Evolutionary conservation across 1,139 yeast genomes (phyloP).

Genomic region (Geotrichum siamense): DNA sequence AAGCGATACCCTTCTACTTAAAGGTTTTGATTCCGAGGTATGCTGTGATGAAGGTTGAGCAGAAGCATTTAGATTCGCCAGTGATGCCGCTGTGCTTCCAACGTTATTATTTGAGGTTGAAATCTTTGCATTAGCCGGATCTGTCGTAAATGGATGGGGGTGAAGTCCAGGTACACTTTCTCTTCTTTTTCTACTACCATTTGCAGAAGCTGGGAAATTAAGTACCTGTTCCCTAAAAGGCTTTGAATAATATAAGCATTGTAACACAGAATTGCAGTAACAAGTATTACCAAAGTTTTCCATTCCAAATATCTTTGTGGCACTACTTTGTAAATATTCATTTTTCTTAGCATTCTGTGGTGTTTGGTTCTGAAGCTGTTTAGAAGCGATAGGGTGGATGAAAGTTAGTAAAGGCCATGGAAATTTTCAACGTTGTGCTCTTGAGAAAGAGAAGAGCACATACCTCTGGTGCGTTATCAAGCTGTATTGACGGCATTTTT

Average conservation of each 20-base stretch:
- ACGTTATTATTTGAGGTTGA: constrained; percentile 22
- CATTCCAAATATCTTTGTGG: constrained; percentile 70
- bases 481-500: too few relatives aligned
- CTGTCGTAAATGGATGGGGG: constrained; percentile 35
- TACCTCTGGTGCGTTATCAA: too few relatives aligned
- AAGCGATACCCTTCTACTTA: constrained; percentile 22
- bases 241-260: constrained; percentile 71
- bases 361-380: too few relatives aligned
- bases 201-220: constrained; percentile 36
- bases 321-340: constrained; percentile 24
- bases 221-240: constrained; percentile 58
- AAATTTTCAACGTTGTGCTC: too few relatives aligned
- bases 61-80: neutral
- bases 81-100: constrained; percentile 8
- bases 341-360: too few relatives aligned
- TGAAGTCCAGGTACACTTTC: constrained; percentile 30
- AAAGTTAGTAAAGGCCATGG: too few relatives aligned
- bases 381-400: too few relatives aligned
- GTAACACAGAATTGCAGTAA: constrained; percentile 87
- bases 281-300: constrained; percentile 94
- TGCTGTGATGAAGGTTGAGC: constrained; percentile 1
- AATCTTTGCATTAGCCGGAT: constrained; percentile 24
- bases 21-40: neutral
- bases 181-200: constrained; percentile 7
- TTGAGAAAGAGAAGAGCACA: too few relatives aligned